These are phyloP conservation scores for Xerophyta viscosa DNA, from an alignment of 106 monocot genomes.

Conservation along the genomic window DNA sequence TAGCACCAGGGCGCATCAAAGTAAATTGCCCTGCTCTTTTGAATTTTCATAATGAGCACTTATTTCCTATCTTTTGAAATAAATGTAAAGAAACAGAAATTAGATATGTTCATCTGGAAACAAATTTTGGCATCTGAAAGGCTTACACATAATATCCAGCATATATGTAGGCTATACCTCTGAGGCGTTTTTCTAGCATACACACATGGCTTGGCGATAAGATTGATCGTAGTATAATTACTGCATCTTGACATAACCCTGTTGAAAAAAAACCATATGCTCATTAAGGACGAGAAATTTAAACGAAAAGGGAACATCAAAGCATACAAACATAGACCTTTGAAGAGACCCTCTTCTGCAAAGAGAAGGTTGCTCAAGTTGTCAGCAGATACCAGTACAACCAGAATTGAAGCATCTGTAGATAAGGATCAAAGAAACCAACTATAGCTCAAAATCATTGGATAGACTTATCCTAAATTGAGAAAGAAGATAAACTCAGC, in stretches of 20 bases:
- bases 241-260: constrained; percentile 47
- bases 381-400: constrained; percentile 22
- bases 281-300: not conserved
- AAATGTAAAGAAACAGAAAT: no score
- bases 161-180: constrained; percentile 26
- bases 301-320: not conserved
- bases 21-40: no score
- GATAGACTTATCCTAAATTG: no score
- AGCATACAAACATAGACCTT: constrained; percentile 19
- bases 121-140: not conserved
- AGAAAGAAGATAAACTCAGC: no score
- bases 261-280: not conserved
- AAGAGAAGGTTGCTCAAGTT: constrained; percentile 19
- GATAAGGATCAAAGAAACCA: no score
- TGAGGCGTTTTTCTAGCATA: constrained; percentile 39
- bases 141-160: not conserved
- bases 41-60: no score
- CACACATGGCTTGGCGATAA: constrained; percentile 29
- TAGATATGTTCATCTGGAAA: not conserved
- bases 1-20: no score
- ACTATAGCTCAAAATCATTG: no score
- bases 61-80: no score
- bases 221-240: constrained; percentile 50
- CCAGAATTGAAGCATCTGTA: constrained; percentile 45
- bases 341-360: constrained; percentile 17